Base-by-base conservation (phyloP, 2,329 filamentous ascomycete species). In the Penicillium brevicompactum region DNA sequence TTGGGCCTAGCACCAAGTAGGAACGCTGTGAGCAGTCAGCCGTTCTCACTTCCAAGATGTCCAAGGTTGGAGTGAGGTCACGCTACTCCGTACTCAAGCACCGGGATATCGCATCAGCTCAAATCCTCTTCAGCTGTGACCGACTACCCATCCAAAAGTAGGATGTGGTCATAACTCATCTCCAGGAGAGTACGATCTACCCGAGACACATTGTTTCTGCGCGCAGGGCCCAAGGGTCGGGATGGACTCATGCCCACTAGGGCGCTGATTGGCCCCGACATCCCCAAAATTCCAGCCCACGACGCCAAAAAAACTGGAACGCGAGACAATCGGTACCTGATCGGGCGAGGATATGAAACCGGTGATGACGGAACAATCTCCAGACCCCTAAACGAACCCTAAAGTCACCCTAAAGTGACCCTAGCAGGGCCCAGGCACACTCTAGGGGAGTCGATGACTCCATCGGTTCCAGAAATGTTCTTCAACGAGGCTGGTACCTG, bases 381-480 rank as follows among this genome's bases (percentile, higher is more conserved):
- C 45, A 37, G 34, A 41, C 38, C 38, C 38, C 38, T 21, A 41
- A 41, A 41, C 16, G 38, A 37, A 21, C 38, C n/a, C 38, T 41
- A 41, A 41, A n/a, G 38, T 41, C 30, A 21, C 27, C 34, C 30
- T 14, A 31, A 43, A 49, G 50, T 43, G 41, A 32, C 45, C 49
- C 48, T 55, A 50, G 40, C 34, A 55, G 44, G 56, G 58, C 56
- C 61, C 48, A 57, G 50, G 61, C 47, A 47, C 55, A 27, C 43
- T 49, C 51, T 37, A 46, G 45, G 41, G 16, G 22, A 46, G 11
- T 49, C 46, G 31, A 47, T 16, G 42, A 55, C 53, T 41, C 53
- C 49, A 32, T 53, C 37, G 16, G 44, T 52, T 43, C 45, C 49
- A 53, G 24, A 42, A 22, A 11, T 18, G 9, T 24, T 52, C 49